Percentiles rank a stretch among this genome's conserved stretches.
These are phyloP conservation scores for Agarophyton chilense DNA, from an alignment of 23 red algal genomes.

Conservation along the genomic window DNA sequence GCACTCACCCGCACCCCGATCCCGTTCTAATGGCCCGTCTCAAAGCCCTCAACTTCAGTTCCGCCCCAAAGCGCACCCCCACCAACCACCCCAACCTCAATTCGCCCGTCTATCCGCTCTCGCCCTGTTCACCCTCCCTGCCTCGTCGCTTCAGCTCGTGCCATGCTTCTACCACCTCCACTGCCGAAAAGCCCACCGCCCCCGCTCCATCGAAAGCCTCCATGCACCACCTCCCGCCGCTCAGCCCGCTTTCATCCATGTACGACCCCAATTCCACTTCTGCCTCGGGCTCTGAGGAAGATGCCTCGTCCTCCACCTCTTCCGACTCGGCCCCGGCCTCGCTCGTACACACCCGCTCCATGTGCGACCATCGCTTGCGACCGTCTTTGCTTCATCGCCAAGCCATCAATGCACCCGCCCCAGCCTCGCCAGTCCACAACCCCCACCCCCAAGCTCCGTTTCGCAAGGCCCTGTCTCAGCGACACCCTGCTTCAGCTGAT, in stretches of 20 bases:
- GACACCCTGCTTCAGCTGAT: neutral
- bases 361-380: neutral
- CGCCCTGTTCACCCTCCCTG: neutral
- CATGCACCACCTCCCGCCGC: conserved; percentile 36
- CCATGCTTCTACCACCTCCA: neutral
- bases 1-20: neutral
- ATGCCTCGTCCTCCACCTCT: conserved; percentile 24
- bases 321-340: neutral
- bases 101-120: neutral
- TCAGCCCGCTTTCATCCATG: conserved; percentile 52
- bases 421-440: neutral
- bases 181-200: neutral
- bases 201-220: neutral
- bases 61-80: neutral
- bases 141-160: conserved; percentile 2
- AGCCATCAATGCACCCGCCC: neutral
- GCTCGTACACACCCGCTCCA: neutral
- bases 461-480: neutral
- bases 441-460: neutral
- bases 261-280: conserved; percentile 31
- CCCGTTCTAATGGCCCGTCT: conserved; percentile 28
- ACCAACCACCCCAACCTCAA: neutral
- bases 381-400: neutral
- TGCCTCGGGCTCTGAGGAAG: conserved; percentile 22
- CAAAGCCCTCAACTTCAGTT: conserved; percentile 5